Conservation (phyloP, 1,139 yeast genomes). For the Geotrichum restrictum region DNA sequence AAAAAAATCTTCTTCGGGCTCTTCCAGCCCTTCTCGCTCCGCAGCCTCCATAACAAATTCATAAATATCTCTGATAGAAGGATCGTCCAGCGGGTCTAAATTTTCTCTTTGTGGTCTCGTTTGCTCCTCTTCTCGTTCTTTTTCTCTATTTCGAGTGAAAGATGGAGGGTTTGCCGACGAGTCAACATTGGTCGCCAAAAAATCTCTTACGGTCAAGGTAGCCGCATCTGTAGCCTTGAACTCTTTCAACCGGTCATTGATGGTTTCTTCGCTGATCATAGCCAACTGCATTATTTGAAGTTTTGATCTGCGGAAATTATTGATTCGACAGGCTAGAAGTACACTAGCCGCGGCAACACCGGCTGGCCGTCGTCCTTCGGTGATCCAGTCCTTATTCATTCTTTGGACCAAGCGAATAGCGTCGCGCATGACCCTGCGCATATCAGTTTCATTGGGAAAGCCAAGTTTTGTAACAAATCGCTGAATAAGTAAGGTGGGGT, state of each 20-base stretch:
- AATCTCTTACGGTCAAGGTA: constrained; percentile 63
- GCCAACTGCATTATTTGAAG: constrained; percentile 93
- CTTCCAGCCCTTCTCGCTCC: constrained; percentile 18
- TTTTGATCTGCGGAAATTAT: constrained; percentile 85
- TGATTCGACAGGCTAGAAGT: constrained; percentile 91
- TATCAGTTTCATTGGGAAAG: constrained; percentile 54
- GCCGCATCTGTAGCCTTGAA: constrained; percentile 78
- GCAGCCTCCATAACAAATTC: constrained; percentile 19
- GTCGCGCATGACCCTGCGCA: constrained; percentile 66
- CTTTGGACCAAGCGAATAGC: constrained; percentile 83
- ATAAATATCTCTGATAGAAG: constrained; percentile 16
- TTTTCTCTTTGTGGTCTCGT: neutral
- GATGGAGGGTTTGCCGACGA: constrained; percentile 76
- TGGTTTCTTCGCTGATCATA: constrained; percentile 89
- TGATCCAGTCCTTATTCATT: constrained; percentile 94
- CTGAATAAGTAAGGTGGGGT: constrained; percentile 88
- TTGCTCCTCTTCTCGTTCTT: constrained; percentile 26
- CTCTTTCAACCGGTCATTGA: constrained; percentile 84
- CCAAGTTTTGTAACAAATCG: constrained; percentile 87
- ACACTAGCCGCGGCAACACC: constrained; percentile 98
- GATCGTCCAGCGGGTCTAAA: constrained; percentile 12
- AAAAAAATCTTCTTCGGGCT: constrained; percentile 17
- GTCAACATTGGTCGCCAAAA: constrained; percentile 52
- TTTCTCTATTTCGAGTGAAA: constrained; percentile 42
- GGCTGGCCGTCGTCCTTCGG: constrained; percentile 95